Evolutionary conservation across 2,329 filamentous ascomycete genomes (phyloP), one percentile per base, ranked within the genome.

Genomic region (Nectriaceae sp.): DNA sequence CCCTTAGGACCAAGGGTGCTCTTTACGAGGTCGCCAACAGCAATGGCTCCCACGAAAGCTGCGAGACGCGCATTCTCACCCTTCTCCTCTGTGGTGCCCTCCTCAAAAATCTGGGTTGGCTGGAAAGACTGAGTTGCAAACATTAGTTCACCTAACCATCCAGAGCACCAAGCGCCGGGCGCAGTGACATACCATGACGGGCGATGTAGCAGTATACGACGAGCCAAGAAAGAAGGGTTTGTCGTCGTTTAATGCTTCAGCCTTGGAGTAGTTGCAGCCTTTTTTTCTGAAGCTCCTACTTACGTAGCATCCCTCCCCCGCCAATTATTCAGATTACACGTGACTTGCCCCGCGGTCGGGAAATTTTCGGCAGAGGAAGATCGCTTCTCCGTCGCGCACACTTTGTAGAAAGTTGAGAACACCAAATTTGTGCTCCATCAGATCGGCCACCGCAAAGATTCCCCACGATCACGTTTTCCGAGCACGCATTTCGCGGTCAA

Each of bases 1-100:
- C 94, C 94, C 78, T 97, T 97, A 31, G 94, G 94, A 5, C 94
- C 94, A 26, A 99, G 77, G 11, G 94, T 97, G 71, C 90, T 96
- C 82, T 99, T 99, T 45, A 99, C 94, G 60, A 99, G 75, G 65
- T 99, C 94, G 45, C 94, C 94, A 40, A 99, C 94, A 47, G 94
- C 94, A 67, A 99, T 99, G 69, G 94, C 94, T 63, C 94, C 94
- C 47, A 99, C 93, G 66, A 99, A 99, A 57, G 93, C 93, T n/a
- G 90, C 88, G 63, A 97, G 87, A 82, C 93, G 90, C 65, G 94
- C 93, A 88, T 97, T 97, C 78, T 97, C 93, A 65, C 94, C 94
- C 78, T 96, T 97, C 78, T 97, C 93, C 76, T 97, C 90, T 49
- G 88, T 94, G 61, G 95, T 94, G 70, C 95, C 92, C 73, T 97